phyloP scores from a whole-genome alignment of 2,329 filamentous ascomycete genomes.

The Sarocladium brachiariae region DNA sequence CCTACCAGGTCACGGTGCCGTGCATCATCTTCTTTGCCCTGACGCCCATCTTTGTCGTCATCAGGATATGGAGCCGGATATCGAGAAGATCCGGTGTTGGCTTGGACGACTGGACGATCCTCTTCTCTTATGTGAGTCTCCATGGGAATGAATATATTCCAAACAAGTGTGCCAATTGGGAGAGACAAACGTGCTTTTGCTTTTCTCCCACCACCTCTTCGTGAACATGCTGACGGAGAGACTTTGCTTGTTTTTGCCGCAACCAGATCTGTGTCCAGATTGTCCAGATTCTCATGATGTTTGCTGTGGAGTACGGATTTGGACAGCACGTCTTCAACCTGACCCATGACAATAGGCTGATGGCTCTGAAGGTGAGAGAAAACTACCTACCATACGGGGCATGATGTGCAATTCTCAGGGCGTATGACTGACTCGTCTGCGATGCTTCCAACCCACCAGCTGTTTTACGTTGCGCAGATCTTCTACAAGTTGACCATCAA shows the following conservation, averaged over 20 bases:
- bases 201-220: too few relatives aligned
- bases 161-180: not conserved
- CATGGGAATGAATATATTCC: not conserved
- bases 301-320: constrained; percentile 34
- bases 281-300: constrained; percentile 33
- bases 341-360: constrained; percentile 24
- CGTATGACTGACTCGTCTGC: not conserved
- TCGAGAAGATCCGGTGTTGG: constrained; percentile 29
- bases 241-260: too few relatives aligned
- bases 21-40: constrained; percentile 36
- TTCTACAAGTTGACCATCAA: constrained; percentile 49
- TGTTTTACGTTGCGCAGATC: constrained; percentile 44
- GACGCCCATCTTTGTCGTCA: constrained; percentile 32
- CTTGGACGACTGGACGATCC: constrained; percentile 36
- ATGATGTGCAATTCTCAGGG: too few relatives aligned
- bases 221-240: too few relatives aligned
- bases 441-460: constrained; percentile 28
- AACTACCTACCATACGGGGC: too few relatives aligned
- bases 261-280: constrained; percentile 27
- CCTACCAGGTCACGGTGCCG: constrained; percentile 29
- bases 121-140: constrained; percentile 32
- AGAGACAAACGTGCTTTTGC: too few relatives aligned
- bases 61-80: constrained; percentile 34
- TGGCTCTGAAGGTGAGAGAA: constrained; percentile 28
- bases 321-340: constrained; percentile 33